Percentiles rank a stretch among this genome's conserved stretches.
phyloP scores from a whole-genome alignment of 2,329 filamentous ascomycete species.

The Neopestalotiopsis sp. region DNA sequence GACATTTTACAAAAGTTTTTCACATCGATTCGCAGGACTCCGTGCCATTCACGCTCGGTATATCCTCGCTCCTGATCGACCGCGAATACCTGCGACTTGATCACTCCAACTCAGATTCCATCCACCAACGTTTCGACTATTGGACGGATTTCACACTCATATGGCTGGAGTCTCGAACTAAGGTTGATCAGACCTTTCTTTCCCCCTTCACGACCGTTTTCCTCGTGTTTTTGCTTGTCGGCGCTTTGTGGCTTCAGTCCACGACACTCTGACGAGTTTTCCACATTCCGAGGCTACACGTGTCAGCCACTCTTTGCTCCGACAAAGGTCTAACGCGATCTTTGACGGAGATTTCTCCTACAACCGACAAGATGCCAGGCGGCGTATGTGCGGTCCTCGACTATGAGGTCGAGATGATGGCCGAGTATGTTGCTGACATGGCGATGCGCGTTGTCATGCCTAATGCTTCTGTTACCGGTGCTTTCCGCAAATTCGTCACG shows the following conservation, averaged over 20 bases:
- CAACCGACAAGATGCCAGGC: constrained; percentile 65
- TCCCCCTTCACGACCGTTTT: background rate
- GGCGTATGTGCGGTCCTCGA: constrained; percentile 93
- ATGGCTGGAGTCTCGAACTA: constrained; percentile 18
- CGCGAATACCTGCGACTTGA: background rate
- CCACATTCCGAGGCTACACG: constrained; percentile 45
- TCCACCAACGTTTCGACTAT: background rate
- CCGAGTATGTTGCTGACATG: constrained; percentile 93
- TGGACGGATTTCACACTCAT: constrained; percentile 13
- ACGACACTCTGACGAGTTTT: constrained; percentile 31
- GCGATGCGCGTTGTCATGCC: constrained; percentile 65
- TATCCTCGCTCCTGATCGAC: background rate
- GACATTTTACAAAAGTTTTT: background rate
- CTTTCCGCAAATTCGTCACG: constrained; percentile 90
- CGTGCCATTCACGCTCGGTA: no score
- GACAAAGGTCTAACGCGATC: constrained; percentile 34
- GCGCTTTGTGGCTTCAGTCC: constrained; percentile 31
- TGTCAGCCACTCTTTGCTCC: constrained; percentile 24
- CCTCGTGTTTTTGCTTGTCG: constrained; percentile 18
- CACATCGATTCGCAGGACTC: background rate
- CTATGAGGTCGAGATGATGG: constrained; percentile 96
- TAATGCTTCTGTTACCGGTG: constrained; percentile 61
- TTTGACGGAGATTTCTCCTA: constrained; percentile 32
- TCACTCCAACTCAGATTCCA: background rate
- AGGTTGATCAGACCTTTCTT: constrained; percentile 13